Evolutionary conservation across 1,284 basidiomycete species (phyloP), one percentile per base, ranked within the genome.

Genomic region (Vanrija sp.): DNA sequence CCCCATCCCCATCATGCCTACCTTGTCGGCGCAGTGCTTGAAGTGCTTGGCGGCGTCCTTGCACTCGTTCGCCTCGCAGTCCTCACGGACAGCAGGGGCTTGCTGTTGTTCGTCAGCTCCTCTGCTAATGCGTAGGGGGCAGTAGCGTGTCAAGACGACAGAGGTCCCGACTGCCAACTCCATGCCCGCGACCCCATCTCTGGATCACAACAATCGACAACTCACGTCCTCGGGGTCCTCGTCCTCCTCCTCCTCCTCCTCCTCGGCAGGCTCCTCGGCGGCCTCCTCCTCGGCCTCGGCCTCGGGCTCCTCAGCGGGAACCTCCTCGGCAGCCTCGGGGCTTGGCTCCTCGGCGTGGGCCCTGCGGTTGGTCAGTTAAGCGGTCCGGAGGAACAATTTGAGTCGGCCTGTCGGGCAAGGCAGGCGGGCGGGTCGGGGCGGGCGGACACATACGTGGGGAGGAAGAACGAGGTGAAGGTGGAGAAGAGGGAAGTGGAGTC

Each of bases 11-110:
- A 25, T 3, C 22, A 25, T 23, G 36, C 59, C 4, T 18, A 94
- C 85, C 77, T 90, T 91, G 75, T 94, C 87, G 69, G 87, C 82
- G 77, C 92, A 96, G 70, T 93, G 88, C 61, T 87, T 82, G 77
- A 95, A 95, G 79, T 96, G 92, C 74, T 88, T 84, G 43, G 85
- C 80, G 59, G 85, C 76, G 42, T 83, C 77, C 47, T 81, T 82
- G 68, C 92, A 95, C 64, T 85, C 83, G 19, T 81, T 75, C 61
- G 83, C 72, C 69, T 86, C 81, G 77, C 89, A 93, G 62, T 87
- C 87, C 53, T 88, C 86, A 51, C 85, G 82, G 59, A 92, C 78
- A 45, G 71, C 74, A 22, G 88, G 88, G 35, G 85, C 81, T 25
- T 77, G 49, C 88, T 89, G 60, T 36, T 19, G 20, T 18, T 36